Conservation (phyloP, 1,284 basidiomycete species). For the Coriolopsis trogii region DNA sequence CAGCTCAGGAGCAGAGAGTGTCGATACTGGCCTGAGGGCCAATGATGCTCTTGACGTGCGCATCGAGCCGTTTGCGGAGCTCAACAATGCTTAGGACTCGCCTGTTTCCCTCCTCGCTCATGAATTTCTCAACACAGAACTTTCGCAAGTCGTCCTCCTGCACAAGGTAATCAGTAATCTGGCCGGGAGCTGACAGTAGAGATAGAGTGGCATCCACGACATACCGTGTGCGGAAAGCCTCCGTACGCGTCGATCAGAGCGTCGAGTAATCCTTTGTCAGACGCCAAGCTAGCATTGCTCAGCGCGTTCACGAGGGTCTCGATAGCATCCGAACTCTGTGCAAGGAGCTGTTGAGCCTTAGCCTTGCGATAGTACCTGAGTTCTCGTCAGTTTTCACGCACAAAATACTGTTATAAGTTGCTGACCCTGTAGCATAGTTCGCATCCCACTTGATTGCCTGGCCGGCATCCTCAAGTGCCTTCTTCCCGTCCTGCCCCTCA, state of each 20-base stretch:
- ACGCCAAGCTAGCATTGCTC: conserved; percentile 8
- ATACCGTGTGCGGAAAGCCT: conserved; percentile 19
- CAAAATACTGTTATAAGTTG: background rate
- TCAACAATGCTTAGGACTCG: conserved; percentile 13
- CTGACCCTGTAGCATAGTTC: conserved; percentile 27
- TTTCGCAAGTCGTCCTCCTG: conserved; percentile 11
- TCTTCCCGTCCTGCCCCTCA: conserved; percentile 21
- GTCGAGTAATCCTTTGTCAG: conserved; percentile 25
- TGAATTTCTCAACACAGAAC: conserved; percentile 18
- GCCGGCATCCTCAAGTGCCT: conserved; percentile 25
- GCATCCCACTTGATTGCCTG: conserved; percentile 15
- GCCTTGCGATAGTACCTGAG: conserved; percentile 28
- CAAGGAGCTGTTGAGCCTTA: conserved; percentile 24
- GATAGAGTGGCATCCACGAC: background rate
- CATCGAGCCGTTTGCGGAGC: conserved; percentile 14
- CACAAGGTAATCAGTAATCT: background rate
- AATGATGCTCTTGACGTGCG: conserved; percentile 14
- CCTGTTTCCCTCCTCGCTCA: conserved; percentile 8
- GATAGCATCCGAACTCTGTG: conserved; percentile 13
- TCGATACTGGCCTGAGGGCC: conserved; percentile 10
- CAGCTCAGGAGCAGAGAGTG: background rate
- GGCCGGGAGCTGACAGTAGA: background rate
- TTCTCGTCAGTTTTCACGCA: background rate
- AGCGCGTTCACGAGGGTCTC: conserved; percentile 21
- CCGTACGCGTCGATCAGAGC: conserved; percentile 22